Evolutionary conservation across 306 rosid genomes (phyloP), one percentile per base, ranked within the genome.

Genomic region (Canavalia gladiata): DNA sequence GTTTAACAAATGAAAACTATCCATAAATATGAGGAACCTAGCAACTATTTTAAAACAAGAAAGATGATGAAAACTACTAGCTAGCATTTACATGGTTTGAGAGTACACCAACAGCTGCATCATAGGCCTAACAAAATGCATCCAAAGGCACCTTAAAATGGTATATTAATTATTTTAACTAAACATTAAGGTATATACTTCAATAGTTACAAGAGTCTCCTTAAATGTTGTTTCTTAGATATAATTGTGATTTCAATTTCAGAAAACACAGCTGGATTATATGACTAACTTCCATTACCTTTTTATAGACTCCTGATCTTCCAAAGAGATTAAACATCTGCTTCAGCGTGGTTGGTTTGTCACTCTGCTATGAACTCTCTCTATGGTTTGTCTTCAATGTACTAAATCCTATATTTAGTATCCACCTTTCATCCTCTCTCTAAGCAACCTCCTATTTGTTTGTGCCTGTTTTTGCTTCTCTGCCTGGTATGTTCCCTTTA

Each of bases 331-430:
- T 47, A 90, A 65, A 83, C 82, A 74, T 60, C 86, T 51, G 31
- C 82, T 78, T 88, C 89, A 71, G 37, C 74, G 80, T 87, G 80
- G 89, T 85, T 88, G 84, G 67, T 63, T 59, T 62, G 90, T 90
- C 88, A 50, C 56, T 69, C 72, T 51, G 31, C 49, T 46, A 12
- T 58, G 68, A 43, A 59, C 54, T 74, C 56, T 37, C 41, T 58
- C 39, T 51, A 37, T 71, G 72, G 25, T 9, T 64, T 84, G 78
- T 79, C 87, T 89, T 71, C 8, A 67, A 74, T 84, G 57, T 45
- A 68, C 73, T 68, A 45, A n/a, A 28, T 82, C 84, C 72, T 82
- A 76, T 85, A 87, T 85, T 18, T 68, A 46, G 8, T 30, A 3
- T 47, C 43, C 43, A 69, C 42, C 10, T 47, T 69, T 69, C 58